Percentiles rank a stretch among this genome's conserved stretches.
These are phyloP conservation scores for Globisporangium lucens DNA, from an alignment of 352 stramenopile genomes.

Conservation along the genomic window DNA sequence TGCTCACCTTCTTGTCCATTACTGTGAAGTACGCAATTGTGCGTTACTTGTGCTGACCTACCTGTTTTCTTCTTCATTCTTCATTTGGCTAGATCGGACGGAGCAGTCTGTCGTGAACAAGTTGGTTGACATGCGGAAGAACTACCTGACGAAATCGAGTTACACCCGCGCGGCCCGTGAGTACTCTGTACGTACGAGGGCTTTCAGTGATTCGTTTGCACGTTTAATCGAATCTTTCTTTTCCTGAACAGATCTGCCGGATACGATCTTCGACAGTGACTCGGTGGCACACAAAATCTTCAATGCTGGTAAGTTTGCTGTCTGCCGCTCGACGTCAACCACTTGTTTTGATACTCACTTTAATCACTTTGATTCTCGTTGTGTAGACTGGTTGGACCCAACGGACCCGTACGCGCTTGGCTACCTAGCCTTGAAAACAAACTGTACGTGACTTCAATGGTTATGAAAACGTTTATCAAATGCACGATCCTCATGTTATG, in stretches of 20 bases:
- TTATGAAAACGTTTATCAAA: neutral
- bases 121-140: slow-evolving; percentile 49
- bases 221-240: slow-evolving; percentile 4
- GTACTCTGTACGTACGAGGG: slow-evolving; percentile 11
- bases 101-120: slow-evolving; percentile 57
- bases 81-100: slow-evolving; percentile 32
- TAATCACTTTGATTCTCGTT: neutral
- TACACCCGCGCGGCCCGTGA: slow-evolving; percentile 45
- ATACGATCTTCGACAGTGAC: slow-evolving; percentile 44
- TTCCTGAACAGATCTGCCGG: slow-evolving; percentile 42
- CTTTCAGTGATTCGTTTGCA: neutral
- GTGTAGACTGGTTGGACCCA: slow-evolving; percentile 24
- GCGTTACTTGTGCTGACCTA: neutral
- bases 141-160: slow-evolving; percentile 39
- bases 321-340: neutral
- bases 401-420: slow-evolving; percentile 57
- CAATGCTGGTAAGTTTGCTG: slow-evolving; percentile 35
- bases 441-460: slow-evolving; percentile 27
- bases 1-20: neutral
- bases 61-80: neutral
- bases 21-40: neutral
- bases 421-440: slow-evolving; percentile 39
- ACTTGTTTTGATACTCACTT: neutral
- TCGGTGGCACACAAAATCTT: slow-evolving; percentile 74
- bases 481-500: neutral